These are phyloP conservation scores for Xylaria telfairii DNA, from an alignment of 495 filamentous ascomycete species.

Conservation along the genomic window DNA sequence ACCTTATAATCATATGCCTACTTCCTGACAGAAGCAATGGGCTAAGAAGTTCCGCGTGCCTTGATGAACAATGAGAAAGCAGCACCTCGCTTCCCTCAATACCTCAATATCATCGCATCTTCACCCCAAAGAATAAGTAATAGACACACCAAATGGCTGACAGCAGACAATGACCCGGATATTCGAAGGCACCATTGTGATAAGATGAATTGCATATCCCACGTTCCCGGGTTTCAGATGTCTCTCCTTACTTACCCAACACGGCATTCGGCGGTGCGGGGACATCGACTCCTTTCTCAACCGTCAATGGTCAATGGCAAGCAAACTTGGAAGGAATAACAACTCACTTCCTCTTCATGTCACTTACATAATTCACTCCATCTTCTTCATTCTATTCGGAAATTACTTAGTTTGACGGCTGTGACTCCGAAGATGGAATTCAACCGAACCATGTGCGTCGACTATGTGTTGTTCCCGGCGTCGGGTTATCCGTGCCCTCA, in stretches of 20 bases:
- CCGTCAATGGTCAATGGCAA: not conserved
- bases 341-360: too few relatives aligned
- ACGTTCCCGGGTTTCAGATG: conserved; percentile 6
- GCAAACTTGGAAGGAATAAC: not conserved
- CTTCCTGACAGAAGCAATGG: not conserved
- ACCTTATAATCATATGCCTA: not conserved
- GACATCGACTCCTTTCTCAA: not conserved
- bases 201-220: not conserved
- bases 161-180: not conserved
- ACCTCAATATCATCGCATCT: too few relatives aligned
- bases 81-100: too few relatives aligned
- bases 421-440: not conserved
- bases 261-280: conserved; percentile 1
- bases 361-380: not conserved
- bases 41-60: too few relatives aligned
- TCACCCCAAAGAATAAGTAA: not conserved
- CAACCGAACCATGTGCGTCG: not conserved
- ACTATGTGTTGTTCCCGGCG: not conserved
- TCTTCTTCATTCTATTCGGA: not conserved
- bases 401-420: not conserved
- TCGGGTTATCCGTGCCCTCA: conserved; percentile 10
- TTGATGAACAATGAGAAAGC: too few relatives aligned
- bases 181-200: not conserved
- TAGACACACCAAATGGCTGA: too few relatives aligned
- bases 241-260: conserved; percentile 1